A percentile compares a stretch with the other conserved stretches of the same genome.
phyloP scores from a whole-genome alignment of 495 filamentous ascomycete species.

The Immersiella caudata region DNA sequence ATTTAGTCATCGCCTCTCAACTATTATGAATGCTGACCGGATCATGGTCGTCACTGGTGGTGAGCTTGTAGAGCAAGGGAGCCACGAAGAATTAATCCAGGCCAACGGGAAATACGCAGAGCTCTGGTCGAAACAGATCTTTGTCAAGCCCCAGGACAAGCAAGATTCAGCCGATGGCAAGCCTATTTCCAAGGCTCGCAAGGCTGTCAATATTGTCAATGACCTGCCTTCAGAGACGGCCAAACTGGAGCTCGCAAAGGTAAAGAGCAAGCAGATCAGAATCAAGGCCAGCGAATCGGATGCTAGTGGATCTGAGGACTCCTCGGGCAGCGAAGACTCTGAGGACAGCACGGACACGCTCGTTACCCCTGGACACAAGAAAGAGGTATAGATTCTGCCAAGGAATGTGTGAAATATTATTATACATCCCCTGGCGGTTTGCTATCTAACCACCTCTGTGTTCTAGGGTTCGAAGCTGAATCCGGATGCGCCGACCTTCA shows the following conservation, averaged over 20 bases:
- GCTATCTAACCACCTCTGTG: conserved; percentile 42
- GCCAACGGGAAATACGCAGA: conserved; percentile 62
- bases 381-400: conserved; percentile 52
- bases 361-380: conserved; percentile 41
- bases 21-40: conserved; percentile 68
- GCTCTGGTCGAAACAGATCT: conserved; percentile 64
- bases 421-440: conserved; percentile 41
- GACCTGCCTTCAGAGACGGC: conserved; percentile 41
- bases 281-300: neutral
- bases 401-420: conserved; percentile 42
- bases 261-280: conserved; percentile 28
- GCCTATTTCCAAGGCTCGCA: conserved; percentile 29
- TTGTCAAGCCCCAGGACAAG: conserved; percentile 53
- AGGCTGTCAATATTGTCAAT: conserved; percentile 44
- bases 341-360: conserved; percentile 29
- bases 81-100: conserved; percentile 61
- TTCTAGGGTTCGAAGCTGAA: conserved; percentile 55
- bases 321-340: conserved; percentile 14
- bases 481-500: conserved; percentile 58
- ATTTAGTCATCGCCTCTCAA: conserved; percentile 64
- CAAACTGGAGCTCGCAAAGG: conserved; percentile 41
- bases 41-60: conserved; percentile 70
- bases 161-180: conserved; percentile 27
- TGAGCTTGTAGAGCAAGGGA: conserved; percentile 65
- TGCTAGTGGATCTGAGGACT: conserved; percentile 9